A percentile compares a stretch with the other conserved stretches of the same genome.
Conservation (phyloP, 768 basidiomycete species). For the Leccinum incarnatum region DNA sequence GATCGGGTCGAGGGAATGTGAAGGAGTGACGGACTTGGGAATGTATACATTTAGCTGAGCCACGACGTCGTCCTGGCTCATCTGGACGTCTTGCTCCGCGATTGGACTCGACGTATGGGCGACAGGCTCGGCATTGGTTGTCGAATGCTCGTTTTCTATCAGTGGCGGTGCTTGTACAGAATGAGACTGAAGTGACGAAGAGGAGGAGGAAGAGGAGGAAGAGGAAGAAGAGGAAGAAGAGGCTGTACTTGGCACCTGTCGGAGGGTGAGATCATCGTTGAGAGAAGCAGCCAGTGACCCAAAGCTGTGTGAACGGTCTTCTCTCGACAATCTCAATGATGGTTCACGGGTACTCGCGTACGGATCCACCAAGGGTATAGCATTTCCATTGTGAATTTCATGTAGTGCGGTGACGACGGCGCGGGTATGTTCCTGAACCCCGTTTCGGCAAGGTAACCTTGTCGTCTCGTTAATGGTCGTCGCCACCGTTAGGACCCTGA, state of each 20-base stretch:
- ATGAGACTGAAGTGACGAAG: constrained; percentile 15
- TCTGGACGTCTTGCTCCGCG: constrained; percentile 19
- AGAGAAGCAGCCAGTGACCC: constrained; percentile 10
- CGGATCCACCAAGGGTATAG: constrained; percentile 35
- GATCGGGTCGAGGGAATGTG: constrained; percentile 75
- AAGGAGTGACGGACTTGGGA: constrained; percentile 62
- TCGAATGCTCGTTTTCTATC: neutral
- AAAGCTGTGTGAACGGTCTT: constrained; percentile 14
- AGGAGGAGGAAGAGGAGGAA: neutral
- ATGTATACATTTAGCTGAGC: constrained; percentile 60
- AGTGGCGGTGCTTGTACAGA: neutral
- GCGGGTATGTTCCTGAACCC: constrained; percentile 58
- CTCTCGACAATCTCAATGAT: constrained; percentile 16
- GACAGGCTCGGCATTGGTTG: constrained; percentile 7
- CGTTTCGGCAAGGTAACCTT: constrained; percentile 54
- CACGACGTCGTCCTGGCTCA: constrained; percentile 48
- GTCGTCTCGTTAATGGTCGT: constrained; percentile 75
- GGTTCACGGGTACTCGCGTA: neutral
- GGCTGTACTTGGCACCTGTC: constrained; percentile 12
- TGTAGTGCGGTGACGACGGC: constrained; percentile 63
- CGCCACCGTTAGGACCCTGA: constrained; percentile 60
- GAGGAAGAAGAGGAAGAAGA: constrained; percentile 8
- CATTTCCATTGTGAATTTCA: constrained; percentile 61
- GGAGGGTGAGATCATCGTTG: constrained; percentile 13
- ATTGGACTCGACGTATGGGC: constrained; percentile 5